Conservation (phyloP, 257 asterid species). For the Orobanche coerulescens region DNA sequence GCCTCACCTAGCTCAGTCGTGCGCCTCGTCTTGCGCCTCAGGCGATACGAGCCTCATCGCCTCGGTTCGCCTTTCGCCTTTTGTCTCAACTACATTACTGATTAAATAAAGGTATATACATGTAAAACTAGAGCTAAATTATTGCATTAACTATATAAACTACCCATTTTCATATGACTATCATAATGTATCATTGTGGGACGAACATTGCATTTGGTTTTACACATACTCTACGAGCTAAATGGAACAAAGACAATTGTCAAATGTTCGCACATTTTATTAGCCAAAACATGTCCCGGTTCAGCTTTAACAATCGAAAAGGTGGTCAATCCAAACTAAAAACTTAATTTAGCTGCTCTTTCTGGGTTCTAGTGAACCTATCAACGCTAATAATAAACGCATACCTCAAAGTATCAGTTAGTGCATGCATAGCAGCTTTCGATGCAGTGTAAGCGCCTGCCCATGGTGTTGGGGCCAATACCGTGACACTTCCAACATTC, state of each 20-base stretch:
- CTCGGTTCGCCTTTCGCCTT: too few species aligned
- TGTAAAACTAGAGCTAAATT: too few species aligned
- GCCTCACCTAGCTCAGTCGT: too few species aligned
- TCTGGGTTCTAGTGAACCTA: too few species aligned
- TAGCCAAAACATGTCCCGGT: not conserved
- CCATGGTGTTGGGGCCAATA: conserved; percentile 75
- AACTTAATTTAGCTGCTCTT: not conserved
- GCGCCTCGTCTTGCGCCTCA: too few species aligned
- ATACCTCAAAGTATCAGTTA: conserved; percentile 73
- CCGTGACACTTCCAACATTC: conserved; percentile 78
- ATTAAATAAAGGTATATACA: too few species aligned
- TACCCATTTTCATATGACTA: too few species aligned
- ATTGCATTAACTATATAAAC: too few species aligned
- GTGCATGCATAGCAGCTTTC: conserved; percentile 84
- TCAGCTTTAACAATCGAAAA: not conserved
- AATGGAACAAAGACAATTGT: not conserved
- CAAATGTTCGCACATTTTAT: not conserved
- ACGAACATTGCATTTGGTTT: not conserved
- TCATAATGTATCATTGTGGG: not conserved
- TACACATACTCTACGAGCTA: not conserved
- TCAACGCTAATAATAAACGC: not conserved
- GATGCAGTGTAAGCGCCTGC: conserved; percentile 74
- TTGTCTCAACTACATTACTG: too few species aligned
- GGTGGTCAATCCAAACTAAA: not conserved
- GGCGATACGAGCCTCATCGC: too few species aligned